A percentile compares a stretch with the other conserved stretches of the same genome.
phyloP scores from a whole-genome alignment of 306 rosid genomes.

The Lathyrus oleraceus region DNA sequence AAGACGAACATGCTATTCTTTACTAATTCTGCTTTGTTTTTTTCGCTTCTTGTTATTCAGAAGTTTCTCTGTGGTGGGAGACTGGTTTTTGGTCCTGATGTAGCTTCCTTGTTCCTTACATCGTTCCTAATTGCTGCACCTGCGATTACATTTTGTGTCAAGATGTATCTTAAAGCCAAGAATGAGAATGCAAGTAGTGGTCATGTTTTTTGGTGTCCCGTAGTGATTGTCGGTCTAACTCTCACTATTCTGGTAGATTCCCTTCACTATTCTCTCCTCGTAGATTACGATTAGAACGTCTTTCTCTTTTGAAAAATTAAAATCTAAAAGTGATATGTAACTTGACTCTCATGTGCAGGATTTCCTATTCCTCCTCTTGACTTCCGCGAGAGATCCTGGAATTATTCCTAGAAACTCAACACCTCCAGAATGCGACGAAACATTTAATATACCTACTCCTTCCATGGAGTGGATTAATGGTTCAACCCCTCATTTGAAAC shows the following conservation, averaged over 20 bases:
- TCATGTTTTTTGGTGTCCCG: conserved; percentile 49
- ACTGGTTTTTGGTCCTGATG: conserved; percentile 92
- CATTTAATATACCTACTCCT: conserved; percentile 60
- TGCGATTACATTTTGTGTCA: conserved; percentile 69
- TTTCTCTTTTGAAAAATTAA: conserved; percentile 31
- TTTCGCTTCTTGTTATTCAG: conserved; percentile 53
- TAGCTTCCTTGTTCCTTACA: conserved; percentile 71
- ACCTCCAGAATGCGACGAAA: conserved; percentile 80
- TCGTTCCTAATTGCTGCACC: conserved; percentile 67
- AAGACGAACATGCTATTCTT: conserved; percentile 6
- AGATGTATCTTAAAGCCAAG: conserved; percentile 46
- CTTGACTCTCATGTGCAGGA: conserved; percentile 63
- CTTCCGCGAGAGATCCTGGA: conserved; percentile 95
- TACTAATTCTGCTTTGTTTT: conserved; percentile 38
- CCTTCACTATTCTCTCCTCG: conserved; percentile 24
- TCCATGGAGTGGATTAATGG: conserved; percentile 98
- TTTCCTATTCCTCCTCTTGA: conserved; percentile 71
- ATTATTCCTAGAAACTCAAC: conserved; percentile 80
- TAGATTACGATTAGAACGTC: conserved; percentile 1
- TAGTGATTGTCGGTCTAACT: conserved; percentile 49
- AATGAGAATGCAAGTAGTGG: not conserved
- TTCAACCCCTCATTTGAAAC: conserved; percentile 75
- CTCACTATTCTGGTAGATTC: conserved; percentile 75
- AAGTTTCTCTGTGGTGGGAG: conserved; percentile 87
- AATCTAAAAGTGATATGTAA: conserved; percentile 36